Conservation (phyloP, 148 eudicot species). For the Nepenthes mirabilis region DNA sequence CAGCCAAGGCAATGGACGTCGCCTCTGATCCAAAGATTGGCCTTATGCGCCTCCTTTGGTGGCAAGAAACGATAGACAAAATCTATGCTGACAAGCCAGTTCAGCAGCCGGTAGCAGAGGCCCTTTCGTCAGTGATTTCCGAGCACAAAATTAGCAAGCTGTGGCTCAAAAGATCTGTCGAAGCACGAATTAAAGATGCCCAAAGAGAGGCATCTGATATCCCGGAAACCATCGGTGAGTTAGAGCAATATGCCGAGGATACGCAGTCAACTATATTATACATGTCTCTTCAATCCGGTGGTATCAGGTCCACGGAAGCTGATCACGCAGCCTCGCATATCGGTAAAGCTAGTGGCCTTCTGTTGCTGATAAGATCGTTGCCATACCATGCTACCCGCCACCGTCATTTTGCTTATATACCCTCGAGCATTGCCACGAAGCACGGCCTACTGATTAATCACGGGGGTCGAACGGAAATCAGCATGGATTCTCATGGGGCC, state of each 20-base stretch:
- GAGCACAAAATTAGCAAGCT: slow-evolving; percentile 56
- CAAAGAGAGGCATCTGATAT: slow-evolving; percentile 28
- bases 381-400: slow-evolving; percentile 69
- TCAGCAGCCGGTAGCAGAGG: slow-evolving; percentile 81
- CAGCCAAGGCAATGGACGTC: slow-evolving; percentile 95
- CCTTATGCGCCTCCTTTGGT: slow-evolving; percentile 89
- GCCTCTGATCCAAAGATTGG: slow-evolving; percentile 95
- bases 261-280: slow-evolving; percentile 75
- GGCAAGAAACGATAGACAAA: slow-evolving; percentile 86
- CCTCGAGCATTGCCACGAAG: slow-evolving; percentile 54
- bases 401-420: slow-evolving; percentile 62
- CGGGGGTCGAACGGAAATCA: slow-evolving; percentile 32
- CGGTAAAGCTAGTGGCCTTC: slow-evolving; percentile 87
- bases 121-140: slow-evolving; percentile 51
- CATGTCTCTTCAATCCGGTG: slow-evolving; percentile 73
- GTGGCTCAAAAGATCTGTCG: slow-evolving; percentile 7
- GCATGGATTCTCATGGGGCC: slow-evolving; percentile 50
- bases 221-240: slow-evolving; percentile 43
- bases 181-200: slow-evolving; percentile 19
- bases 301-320: slow-evolving; percentile 66
- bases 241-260: slow-evolving; percentile 75
- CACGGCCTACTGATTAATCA: slow-evolving; percentile 45
- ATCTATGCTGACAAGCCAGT: slow-evolving; percentile 54
- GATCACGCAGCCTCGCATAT: slow-evolving; percentile 98
- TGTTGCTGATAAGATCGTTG: slow-evolving; percentile 61